These are phyloP conservation scores for Pulveroboletus sp. DNA, from an alignment of 768 basidiomycete genomes.

Conservation along the genomic window DNA sequence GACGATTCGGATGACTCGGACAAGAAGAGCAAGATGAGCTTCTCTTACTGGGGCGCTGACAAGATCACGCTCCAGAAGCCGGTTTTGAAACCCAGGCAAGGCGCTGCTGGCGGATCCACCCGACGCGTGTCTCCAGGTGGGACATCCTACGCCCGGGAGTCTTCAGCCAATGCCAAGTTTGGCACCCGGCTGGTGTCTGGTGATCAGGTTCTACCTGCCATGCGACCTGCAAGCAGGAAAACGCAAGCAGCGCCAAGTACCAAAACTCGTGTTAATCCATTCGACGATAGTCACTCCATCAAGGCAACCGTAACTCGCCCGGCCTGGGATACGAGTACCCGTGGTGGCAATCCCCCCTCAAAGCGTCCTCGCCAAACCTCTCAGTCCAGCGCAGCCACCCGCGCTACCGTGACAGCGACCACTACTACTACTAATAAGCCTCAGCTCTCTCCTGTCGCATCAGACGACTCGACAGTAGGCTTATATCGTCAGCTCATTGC, in stretches of 20 bases:
- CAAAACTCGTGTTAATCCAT: conserved; percentile 42
- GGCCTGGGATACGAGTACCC: conserved; percentile 66
- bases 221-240: conserved; percentile 62
- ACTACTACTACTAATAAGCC: conserved; percentile 30
- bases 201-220: conserved; percentile 38
- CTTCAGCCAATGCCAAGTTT: conserved; percentile 90
- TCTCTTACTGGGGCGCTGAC: conserved; percentile 91
- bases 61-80: conserved; percentile 86
- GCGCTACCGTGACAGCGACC: conserved; percentile 32
- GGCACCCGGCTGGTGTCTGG: conserved; percentile 74
- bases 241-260: conserved; percentile 42
- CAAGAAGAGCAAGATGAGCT: conserved; percentile 90
- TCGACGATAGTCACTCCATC: conserved; percentile 62
- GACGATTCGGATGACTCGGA: conserved; percentile 86
- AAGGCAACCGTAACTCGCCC: conserved; percentile 74
- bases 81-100: conserved; percentile 44
- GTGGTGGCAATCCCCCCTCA: conserved; percentile 33
- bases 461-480: conserved; percentile 73
- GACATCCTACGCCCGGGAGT: conserved; percentile 67
- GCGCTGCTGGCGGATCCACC: conserved; percentile 31
- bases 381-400: conserved; percentile 61
- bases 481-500: conserved; percentile 79
- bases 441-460: conserved; percentile 65
- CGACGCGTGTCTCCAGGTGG: conserved; percentile 40
- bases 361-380: conserved; percentile 71